These are phyloP conservation scores for Protea cynaroides DNA, from an alignment of 164 flowering plant species.

Conservation along the genomic window DNA sequence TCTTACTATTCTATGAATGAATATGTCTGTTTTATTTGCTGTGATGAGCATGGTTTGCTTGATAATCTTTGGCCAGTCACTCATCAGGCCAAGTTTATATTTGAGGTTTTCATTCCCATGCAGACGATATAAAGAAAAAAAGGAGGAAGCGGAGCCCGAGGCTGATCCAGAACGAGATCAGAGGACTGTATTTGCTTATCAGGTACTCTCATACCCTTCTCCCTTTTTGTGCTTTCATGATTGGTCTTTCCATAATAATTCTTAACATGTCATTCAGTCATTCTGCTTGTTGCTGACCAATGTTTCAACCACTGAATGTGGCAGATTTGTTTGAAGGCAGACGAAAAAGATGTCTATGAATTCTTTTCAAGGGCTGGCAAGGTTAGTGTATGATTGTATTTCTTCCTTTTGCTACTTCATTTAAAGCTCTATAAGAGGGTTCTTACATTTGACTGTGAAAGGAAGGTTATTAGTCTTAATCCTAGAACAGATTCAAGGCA, in stretches of 20 bases:
- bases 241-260: background rate
- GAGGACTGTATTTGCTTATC: constrained; percentile 96
- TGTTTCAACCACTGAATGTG: constrained; percentile 2
- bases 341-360: constrained; percentile 88
- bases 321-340: constrained; percentile 82
- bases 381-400: constrained; percentile 33
- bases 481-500: too few species aligned
- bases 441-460: too few species aligned
- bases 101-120: constrained; percentile 22
- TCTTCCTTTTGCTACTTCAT: background rate
- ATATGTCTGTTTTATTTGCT: background rate
- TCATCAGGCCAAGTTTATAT: background rate
- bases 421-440: too few species aligned
- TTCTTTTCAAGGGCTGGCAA: constrained; percentile 96
- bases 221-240: too few species aligned
- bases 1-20: background rate
- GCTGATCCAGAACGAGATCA: constrained; percentile 98
- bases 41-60: background rate
- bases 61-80: background rate
- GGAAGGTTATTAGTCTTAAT: too few species aligned
- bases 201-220: constrained; percentile 33
- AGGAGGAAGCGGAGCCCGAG: constrained; percentile 79
- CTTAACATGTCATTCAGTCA: background rate
- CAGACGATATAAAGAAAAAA: constrained; percentile 82
- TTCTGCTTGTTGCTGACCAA: background rate